Percentiles rank a stretch among this genome's conserved stretches.
Conservation (phyloP, 2,329 filamentous ascomycete genomes). For the Tolypocladium amazonense region DNA sequence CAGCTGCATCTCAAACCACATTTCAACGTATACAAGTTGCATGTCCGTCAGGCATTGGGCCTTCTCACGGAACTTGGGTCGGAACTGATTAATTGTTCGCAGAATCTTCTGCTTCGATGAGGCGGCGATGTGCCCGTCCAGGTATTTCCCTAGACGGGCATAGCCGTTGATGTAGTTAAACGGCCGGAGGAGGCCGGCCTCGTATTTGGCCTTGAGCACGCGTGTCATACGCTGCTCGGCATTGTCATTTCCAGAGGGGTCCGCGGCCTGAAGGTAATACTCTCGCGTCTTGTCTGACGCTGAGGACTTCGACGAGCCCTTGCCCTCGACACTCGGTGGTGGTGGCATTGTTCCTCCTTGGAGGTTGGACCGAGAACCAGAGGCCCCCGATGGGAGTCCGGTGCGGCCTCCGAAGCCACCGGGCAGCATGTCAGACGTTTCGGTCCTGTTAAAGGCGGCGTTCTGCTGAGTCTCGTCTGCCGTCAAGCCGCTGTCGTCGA, state of each 20-base stretch:
- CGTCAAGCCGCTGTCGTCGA: slow-evolving; percentile 70
- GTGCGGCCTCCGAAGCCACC: slow-evolving; percentile 32
- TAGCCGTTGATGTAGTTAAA: slow-evolving; percentile 99
- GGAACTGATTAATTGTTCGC: slow-evolving; percentile 81
- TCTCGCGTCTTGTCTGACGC: slow-evolving; percentile 73
- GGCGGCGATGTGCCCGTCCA: slow-evolving; percentile 78
- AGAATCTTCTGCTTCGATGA: slow-evolving; percentile 83
- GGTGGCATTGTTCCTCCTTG: slow-evolving; percentile 33
- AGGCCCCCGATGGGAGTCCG: slow-evolving; percentile 10
- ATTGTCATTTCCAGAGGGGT: slow-evolving; percentile 74
- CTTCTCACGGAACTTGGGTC: slow-evolving; percentile 91
- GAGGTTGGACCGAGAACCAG: slow-evolving; percentile 11
- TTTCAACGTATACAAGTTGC: slow-evolving; percentile 88
- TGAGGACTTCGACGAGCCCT: slow-evolving; percentile 46
- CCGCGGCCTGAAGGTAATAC: slow-evolving; percentile 94
- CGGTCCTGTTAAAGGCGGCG: slow-evolving; percentile 28
- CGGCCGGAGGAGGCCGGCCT: slow-evolving; percentile 85
- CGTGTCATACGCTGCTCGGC: slow-evolving; percentile 94
- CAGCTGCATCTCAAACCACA: slow-evolving; percentile 96
- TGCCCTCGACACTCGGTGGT: slow-evolving; percentile 31
- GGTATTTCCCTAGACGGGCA: slow-evolving; percentile 77
- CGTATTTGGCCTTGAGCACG: slow-evolving; percentile 88
- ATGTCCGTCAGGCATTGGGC: slow-evolving; percentile 88
- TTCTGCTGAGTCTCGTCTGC: slow-evolving; percentile 51
- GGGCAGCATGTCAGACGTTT: slow-evolving; percentile 36